Evolutionary conservation across 352 stramenopile species (phyloP).

Genomic region (Phytopythium oedochilum): DNA sequence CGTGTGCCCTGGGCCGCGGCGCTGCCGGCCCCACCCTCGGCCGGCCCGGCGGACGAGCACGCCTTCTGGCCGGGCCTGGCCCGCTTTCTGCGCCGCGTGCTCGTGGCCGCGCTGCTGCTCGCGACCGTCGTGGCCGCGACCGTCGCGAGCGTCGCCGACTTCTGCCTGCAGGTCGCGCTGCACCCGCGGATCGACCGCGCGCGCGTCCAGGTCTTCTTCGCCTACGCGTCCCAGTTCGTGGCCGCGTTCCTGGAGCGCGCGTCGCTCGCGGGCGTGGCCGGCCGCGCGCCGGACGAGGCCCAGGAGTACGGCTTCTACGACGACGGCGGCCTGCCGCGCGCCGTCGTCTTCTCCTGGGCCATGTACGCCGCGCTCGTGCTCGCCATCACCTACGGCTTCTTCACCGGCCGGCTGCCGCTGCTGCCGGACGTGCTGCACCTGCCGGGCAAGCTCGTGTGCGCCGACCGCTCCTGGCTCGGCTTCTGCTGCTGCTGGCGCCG

Average conservation of each 20-base stretch:
- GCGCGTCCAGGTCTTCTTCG: slow-evolving; percentile 64
- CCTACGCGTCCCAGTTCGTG: slow-evolving; percentile 59
- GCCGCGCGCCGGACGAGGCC: slow-evolving; percentile 28
- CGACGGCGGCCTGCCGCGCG: slow-evolving; percentile 28
- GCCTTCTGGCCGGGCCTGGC: slow-evolving; percentile 11
- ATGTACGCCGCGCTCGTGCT: slow-evolving; percentile 41
- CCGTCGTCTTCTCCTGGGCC: slow-evolving; percentile 46
- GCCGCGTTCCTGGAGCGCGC: slow-evolving; percentile 24
- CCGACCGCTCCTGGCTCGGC: slow-evolving; percentile 6
- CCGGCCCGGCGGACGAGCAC: slow-evolving; percentile 6
- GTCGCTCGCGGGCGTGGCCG: slow-evolving; percentile 14
- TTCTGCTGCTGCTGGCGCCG: slow-evolving; percentile 27
- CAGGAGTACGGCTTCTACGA: slow-evolving; percentile 19
- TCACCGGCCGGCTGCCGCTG: slow-evolving; percentile 41
- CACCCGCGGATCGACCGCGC: slow-evolving; percentile 60
- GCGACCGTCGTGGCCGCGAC: slow-evolving; percentile 46
- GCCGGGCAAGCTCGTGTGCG: slow-evolving; percentile 12
- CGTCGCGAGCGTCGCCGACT: slow-evolving; percentile 62
- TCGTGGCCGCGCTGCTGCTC: slow-evolving; percentile 39
- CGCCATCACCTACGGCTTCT: slow-evolving; percentile 53
- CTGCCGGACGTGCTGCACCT: slow-evolving; percentile 44
- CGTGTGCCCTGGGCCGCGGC: slow-evolving; percentile 4
- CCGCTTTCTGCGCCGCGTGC: slow-evolving; percentile 12
- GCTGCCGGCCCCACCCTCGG: slow-evolving; percentile 4
- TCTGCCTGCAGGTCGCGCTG: slow-evolving; percentile 67